These are phyloP conservation scores for Saitoella complicata DNA, from an alignment of 805 yeast genomes.

Conservation along the genomic window DNA sequence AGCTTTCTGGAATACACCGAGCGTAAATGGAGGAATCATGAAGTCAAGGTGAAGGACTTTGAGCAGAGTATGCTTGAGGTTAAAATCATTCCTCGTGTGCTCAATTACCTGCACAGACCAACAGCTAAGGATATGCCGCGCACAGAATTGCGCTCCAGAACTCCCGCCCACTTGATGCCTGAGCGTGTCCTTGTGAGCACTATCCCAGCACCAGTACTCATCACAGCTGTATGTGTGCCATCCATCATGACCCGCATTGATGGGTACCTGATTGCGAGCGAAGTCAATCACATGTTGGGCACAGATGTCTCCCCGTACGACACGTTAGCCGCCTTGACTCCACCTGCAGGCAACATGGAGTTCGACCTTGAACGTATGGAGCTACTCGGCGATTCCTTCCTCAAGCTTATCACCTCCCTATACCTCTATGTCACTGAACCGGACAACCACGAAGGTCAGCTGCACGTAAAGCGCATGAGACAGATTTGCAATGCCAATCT, in stretches of 20 bases:
- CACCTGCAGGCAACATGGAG: slow-evolving; percentile 1
- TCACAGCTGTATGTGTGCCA: background rate
- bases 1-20: too few relatives aligned
- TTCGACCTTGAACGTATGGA: slow-evolving; percentile 3
- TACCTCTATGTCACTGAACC: slow-evolving; percentile 1
- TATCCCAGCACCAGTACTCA: too few relatives aligned
- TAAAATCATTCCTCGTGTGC: too few relatives aligned
- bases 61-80: too few relatives aligned
- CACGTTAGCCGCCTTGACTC: slow-evolving; percentile 2
- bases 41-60: too few relatives aligned
- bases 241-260: slow-evolving; percentile 3
- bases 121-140: too few relatives aligned
- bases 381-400: slow-evolving; percentile 4
- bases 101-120: too few relatives aligned
- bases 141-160: too few relatives aligned
- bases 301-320: background rate
- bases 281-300: background rate
- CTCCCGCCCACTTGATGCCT: too few relatives aligned
- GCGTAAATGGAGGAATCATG: too few relatives aligned
- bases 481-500: slow-evolving; percentile 4
- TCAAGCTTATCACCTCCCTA: slow-evolving; percentile 2
- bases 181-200: too few relatives aligned
- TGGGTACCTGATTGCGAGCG: background rate
- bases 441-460: slow-evolving; percentile 1
- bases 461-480: slow-evolving; percentile 1